Base-by-base conservation (phyloP, 371 early-diverging fungal genomes). In the Mucor saturninus region DNA sequence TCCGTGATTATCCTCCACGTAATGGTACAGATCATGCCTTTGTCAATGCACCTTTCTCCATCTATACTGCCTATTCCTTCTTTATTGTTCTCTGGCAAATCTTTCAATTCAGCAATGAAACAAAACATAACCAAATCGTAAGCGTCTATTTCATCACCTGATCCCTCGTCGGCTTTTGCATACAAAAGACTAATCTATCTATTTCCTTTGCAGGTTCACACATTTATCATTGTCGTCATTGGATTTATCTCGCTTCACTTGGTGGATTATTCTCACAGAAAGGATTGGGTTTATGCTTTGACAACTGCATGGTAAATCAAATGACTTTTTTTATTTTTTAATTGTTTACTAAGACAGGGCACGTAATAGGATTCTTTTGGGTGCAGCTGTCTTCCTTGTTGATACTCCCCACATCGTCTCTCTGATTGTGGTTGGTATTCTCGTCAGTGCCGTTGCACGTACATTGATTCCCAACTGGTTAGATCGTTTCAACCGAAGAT, bases 41-140 rank as follows among this genome's bases (percentile, higher is more conserved):
- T 43, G 48, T 81, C 6, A 81, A 81, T 58, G 71, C 77, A n/a
- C 81, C 81, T 2, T 81, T 81, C 54, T 78, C 81, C 3, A 74
- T 81, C 31, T 75, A 75, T 54, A 76, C 81, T 38, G 65, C 79
- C 28, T 70, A 67, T 46, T 65, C 62, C 29, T 58, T 76, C 38
- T 76, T 75, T 63, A 56, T 67, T 21, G 64, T 67, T 28, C 65
- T 81, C 31, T 74, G 71, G 68, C 75, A 75, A 66, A 53, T 69
- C 21, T 76, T 76, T 55, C 75, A 73, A 49, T 77, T 77, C 32
- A 67, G 58, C 35, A 67, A 68, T 28, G 26, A 64, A 11, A 75
- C 80, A n/a, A 71, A 73, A 40, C 51, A 63, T 8, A 72, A 67
- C 42, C 64, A 67, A 1, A 59, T 71, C 56, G 78, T 80, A 75